Conservation (phyloP, 352 stramenopile species). For the Phytophthora idaei region DNA sequence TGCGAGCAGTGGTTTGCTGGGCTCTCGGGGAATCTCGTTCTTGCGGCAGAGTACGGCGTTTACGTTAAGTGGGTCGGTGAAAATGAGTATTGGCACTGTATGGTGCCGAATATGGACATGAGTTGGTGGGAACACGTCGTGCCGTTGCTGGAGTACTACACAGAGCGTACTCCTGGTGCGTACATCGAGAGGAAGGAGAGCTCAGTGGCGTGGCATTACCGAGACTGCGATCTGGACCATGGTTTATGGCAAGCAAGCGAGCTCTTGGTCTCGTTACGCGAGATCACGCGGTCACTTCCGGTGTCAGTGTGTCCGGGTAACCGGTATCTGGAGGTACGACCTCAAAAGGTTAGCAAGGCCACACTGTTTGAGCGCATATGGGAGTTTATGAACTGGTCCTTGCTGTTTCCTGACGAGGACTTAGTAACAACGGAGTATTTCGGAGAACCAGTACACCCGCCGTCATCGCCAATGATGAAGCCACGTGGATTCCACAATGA, state of each 20-base stretch:
- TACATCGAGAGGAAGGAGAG: constrained; percentile 88
- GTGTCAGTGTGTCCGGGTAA: constrained; percentile 81
- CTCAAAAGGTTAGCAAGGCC: constrained; percentile 83
- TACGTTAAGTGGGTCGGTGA: constrained; percentile 79
- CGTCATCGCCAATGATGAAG: constrained; percentile 56
- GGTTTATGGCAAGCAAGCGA: constrained; percentile 91
- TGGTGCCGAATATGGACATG: constrained; percentile 83
- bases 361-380: constrained; percentile 83
- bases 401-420: constrained; percentile 70
- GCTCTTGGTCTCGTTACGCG: constrained; percentile 76
- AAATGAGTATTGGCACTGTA: constrained; percentile 73
- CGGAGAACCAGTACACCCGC: constrained; percentile 54
- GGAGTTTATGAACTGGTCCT: constrained; percentile 84
- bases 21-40: constrained; percentile 63
- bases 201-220: constrained; percentile 91
- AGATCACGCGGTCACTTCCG: constrained; percentile 74
- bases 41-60: constrained; percentile 81
- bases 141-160: constrained; percentile 84
- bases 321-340: constrained; percentile 75
- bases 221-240: constrained; percentile 87
- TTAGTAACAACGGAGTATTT: constrained; percentile 74
- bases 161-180: constrained; percentile 78
- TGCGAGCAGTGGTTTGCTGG: constrained; percentile 85
- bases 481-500: constrained; percentile 38
- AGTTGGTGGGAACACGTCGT: constrained; percentile 82